Evolutionary conservation across 805 yeast genomes (phyloP).

Genomic region (Metschnikowia aberdeeniae): DNA sequence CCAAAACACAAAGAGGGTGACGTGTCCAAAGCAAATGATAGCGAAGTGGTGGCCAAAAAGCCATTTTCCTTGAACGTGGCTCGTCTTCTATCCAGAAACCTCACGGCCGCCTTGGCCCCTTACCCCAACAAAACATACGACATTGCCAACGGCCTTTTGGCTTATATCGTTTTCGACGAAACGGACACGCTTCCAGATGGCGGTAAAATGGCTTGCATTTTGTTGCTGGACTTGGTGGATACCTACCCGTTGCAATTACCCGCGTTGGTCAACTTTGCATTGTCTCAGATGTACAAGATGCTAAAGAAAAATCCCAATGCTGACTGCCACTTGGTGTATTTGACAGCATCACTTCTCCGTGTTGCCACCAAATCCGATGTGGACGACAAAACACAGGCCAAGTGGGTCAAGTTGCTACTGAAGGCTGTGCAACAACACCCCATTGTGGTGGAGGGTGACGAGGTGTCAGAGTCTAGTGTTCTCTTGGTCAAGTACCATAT

Average conservation of each 20-base stretch:
- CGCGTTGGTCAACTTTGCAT: conserved; percentile 32
- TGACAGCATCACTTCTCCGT: conserved; percentile 29
- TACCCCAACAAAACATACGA: conserved; percentile 36
- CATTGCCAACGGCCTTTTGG: conserved; percentile 32
- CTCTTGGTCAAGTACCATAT: conserved; percentile 31
- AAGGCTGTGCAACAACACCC: conserved; percentile 24
- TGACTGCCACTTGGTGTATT: conserved; percentile 25
- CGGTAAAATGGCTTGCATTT: conserved; percentile 24
- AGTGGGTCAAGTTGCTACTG: conserved; percentile 29
- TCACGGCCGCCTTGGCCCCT: conserved; percentile 24
- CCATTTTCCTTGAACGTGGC: conserved; percentile 18
- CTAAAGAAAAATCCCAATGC: conserved; percentile 31
- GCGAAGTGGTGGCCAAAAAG: background rate
- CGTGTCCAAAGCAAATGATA: background rate
- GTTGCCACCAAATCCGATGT: conserved; percentile 35
- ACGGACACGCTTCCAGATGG: conserved; percentile 15
- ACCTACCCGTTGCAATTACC: conserved; percentile 33
- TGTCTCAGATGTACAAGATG: conserved; percentile 35
- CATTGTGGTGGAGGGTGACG: conserved; percentile 15
- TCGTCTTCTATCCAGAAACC: conserved; percentile 28
- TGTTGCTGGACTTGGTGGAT: conserved; percentile 37
- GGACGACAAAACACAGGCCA: conserved; percentile 38
- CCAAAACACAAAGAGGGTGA: background rate
- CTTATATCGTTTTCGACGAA: conserved; percentile 21
- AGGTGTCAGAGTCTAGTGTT: conserved; percentile 17